A percentile compares a stretch with the other conserved stretches of the same genome.
phyloP scores from a whole-genome alignment of 2,329 filamentous ascomycete species.

The Blastomyces gilchristii region DNA sequence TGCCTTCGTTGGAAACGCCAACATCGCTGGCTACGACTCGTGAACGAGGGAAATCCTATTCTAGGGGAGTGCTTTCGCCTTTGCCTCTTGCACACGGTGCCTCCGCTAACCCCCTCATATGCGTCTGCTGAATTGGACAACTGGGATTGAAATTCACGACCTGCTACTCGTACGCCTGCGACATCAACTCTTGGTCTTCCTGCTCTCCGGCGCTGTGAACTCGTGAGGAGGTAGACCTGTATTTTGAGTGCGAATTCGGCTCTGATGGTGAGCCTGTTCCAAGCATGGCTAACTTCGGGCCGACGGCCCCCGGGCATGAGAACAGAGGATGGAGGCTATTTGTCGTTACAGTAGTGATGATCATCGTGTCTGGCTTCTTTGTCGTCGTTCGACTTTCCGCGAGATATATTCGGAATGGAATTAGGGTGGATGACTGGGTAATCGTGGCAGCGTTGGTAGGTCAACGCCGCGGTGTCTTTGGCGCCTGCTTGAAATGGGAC shows the following conservation, averaged over 20 bases:
- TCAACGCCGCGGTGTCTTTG: not conserved
- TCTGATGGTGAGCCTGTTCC: not conserved
- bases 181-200: not conserved
- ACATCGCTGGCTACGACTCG: not conserved
- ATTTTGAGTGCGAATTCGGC: not conserved
- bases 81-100: not conserved
- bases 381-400: not conserved
- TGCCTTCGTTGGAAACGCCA: not conserved
- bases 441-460: not conserved
- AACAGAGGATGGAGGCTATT: not conserved
- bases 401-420: not conserved
- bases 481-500: not conserved
- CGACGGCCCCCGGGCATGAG: constrained; percentile 24
- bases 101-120: not conserved
- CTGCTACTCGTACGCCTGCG: not conserved
- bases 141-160: not conserved
- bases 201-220: not conserved
- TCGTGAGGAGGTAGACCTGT: not conserved
- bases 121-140: not conserved
- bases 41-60: not conserved
- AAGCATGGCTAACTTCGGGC: constrained; percentile 10
- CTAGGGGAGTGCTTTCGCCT: not conserved
- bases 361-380: not conserved
- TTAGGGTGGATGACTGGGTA: not conserved
- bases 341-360: not conserved